Conservation (phyloP, 306 rosid species). For the Urtica urens region DNA sequence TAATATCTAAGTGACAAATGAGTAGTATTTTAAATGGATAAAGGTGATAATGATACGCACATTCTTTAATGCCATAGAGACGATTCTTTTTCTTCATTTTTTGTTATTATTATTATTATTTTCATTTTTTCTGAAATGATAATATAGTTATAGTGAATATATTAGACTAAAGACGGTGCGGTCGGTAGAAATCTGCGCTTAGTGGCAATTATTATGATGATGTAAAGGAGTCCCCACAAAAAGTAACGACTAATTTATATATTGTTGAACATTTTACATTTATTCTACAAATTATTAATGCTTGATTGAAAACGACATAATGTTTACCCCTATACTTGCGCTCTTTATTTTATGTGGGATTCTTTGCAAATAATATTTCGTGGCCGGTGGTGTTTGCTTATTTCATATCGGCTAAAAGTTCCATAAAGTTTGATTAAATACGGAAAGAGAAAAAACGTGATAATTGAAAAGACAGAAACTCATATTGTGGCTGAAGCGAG, state of each 20-base stretch:
- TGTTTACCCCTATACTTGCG: too few relatives aligned
- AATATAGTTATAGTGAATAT: not conserved
- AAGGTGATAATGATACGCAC: not conserved
- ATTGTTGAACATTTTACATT: not conserved
- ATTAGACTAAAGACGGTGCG: not conserved
- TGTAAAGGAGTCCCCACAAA: conserved; percentile 2
- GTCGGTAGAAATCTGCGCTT: conserved; percentile 8
- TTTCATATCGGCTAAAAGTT: too few relatives aligned
- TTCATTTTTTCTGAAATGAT: not conserved
- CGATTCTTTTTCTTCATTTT: not conserved
- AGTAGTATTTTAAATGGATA: not conserved
- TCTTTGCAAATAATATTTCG: not conserved
- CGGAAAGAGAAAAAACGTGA: too few relatives aligned
- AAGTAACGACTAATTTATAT: not conserved
- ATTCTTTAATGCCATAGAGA: not conserved
- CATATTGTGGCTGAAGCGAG: conserved; percentile 24
- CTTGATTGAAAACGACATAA: not conserved
- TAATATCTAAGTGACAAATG: not conserved
- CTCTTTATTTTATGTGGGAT: not conserved
- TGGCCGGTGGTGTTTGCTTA: too few relatives aligned
- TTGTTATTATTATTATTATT: not conserved
- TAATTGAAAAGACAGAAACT: too few relatives aligned
- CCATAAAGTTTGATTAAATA: too few relatives aligned
- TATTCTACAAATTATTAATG: not conserved
- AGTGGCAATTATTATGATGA: not conserved